phyloP scores from a whole-genome alignment of 2,329 filamentous ascomycete species.

The Biscogniauxia sp. region DNA sequence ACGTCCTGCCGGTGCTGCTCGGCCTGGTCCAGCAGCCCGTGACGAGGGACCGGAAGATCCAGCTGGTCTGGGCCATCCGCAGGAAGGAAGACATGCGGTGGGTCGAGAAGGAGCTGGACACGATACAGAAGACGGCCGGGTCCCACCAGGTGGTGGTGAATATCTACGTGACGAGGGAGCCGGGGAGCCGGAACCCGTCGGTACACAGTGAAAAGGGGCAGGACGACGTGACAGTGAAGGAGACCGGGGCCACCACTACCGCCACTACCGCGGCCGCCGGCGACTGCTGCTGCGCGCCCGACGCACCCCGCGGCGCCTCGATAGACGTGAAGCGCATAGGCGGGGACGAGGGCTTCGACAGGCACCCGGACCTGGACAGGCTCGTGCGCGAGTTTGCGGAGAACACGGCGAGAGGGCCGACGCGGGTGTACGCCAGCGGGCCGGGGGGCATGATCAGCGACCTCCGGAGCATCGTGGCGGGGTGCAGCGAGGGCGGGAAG shows the following conservation, averaged over 20 bases:
- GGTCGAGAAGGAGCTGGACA: slow-evolving; percentile 55
- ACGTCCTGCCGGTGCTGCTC: slow-evolving; percentile 52
- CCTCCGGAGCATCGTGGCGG: slow-evolving; percentile 52
- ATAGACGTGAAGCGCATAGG: slow-evolving; percentile 31
- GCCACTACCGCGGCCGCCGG: too few relatives aligned
- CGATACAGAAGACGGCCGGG: slow-evolving; percentile 41
- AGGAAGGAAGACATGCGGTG: slow-evolving; percentile 54
- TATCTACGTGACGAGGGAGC: slow-evolving; percentile 59
- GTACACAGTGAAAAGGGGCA: slow-evolving; percentile 25
- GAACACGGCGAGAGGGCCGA: slow-evolving; percentile 45
- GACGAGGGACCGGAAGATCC: slow-evolving; percentile 44
- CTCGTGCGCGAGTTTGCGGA: slow-evolving; percentile 50
- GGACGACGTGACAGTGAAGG: slow-evolving; percentile 25
- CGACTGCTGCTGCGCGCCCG: slow-evolving; percentile 15
- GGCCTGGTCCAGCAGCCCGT: slow-evolving; percentile 30
- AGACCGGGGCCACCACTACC: slow-evolving; percentile 10
- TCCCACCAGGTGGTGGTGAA: slow-evolving; percentile 47
- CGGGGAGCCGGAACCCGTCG: slow-evolving; percentile 26
- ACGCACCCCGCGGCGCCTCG: slow-evolving; percentile 17
- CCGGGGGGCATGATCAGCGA: slow-evolving; percentile 60
- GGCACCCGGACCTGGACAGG: slow-evolving; percentile 44
- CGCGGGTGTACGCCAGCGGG: slow-evolving; percentile 59
- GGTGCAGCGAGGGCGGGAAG: slow-evolving; percentile 47
- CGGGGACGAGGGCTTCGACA: slow-evolving; percentile 26
- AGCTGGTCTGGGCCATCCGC: slow-evolving; percentile 65